These are phyloP conservation scores for Lachancea sp. DNA, from an alignment of 805 yeast genomes.

Conservation along the genomic window DNA sequence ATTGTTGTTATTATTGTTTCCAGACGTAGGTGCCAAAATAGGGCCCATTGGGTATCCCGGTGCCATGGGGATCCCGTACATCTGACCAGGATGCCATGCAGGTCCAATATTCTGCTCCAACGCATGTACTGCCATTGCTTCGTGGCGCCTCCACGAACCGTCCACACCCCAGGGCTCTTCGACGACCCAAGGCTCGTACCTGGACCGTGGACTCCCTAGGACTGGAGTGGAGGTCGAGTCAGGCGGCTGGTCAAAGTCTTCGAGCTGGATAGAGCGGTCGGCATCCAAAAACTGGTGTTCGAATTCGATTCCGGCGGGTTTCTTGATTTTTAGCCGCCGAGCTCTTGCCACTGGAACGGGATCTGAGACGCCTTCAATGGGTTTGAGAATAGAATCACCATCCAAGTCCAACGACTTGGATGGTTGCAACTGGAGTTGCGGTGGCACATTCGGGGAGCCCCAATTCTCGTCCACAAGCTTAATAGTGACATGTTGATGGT, in stretches of 20 bases:
- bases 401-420: no score
- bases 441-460: background rate
- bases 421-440: no score
- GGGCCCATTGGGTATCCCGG: background rate
- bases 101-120: background rate
- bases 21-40: background rate
- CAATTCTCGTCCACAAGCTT: background rate
- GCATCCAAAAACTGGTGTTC: constrained; percentile 7
- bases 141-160: background rate
- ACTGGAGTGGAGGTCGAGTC: constrained; percentile 30
- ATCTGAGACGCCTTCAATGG: background rate
- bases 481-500: constrained; percentile 1
- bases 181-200: background rate
- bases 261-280: constrained; percentile 21
- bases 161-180: background rate
- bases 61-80: constrained; percentile 2
- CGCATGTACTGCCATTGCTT: background rate
- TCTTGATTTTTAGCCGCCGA: constrained; percentile 11
- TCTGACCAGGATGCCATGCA: constrained; percentile 3
- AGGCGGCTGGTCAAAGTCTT: constrained; percentile 29
- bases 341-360: background rate
- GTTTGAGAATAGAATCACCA: no score
- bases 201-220: constrained; percentile 5
- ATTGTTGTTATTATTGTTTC: background rate
- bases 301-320: background rate